Percentiles rank a stretch among this genome's conserved stretches.
Evolutionary conservation across 176 grass and related monocot genomes (phyloP).

Genomic region (Triticum timopheevii): DNA sequence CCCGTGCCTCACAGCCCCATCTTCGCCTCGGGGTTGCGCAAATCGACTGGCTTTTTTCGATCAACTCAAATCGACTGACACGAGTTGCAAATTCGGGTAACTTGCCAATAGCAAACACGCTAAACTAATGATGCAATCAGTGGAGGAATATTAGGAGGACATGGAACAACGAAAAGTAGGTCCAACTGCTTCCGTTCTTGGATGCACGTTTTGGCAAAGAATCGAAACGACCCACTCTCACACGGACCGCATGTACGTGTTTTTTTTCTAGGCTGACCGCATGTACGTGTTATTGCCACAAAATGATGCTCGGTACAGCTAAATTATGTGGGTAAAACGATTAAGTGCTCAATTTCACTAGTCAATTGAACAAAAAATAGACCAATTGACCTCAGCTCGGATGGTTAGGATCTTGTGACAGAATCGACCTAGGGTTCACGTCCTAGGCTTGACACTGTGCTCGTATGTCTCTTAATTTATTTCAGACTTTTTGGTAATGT

Average conservation of each 20-base stretch:
- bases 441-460: no score
- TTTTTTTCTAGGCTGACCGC: neutral
- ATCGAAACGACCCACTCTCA: neutral
- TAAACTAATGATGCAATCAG: neutral
- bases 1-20: neutral
- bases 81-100: neutral
- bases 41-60: neutral
- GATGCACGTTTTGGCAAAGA: neutral
- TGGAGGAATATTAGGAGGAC: neutral
- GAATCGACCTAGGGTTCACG: no score
- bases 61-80: neutral
- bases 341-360: neutral
- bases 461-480: no score
- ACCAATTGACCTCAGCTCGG: no score
- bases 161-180: neutral
- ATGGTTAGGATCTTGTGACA: no score
- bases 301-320: neutral
- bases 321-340: neutral
- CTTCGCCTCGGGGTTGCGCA: neutral
- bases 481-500: no score
- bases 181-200: constrained; percentile 1
- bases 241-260: neutral
- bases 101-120: neutral
- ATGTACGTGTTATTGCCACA: neutral
- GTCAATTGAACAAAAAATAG: neutral